Base-by-base conservation (phyloP, 192 early-diverging fungal species). In the Phycomyces blakesleeanus region DNA sequence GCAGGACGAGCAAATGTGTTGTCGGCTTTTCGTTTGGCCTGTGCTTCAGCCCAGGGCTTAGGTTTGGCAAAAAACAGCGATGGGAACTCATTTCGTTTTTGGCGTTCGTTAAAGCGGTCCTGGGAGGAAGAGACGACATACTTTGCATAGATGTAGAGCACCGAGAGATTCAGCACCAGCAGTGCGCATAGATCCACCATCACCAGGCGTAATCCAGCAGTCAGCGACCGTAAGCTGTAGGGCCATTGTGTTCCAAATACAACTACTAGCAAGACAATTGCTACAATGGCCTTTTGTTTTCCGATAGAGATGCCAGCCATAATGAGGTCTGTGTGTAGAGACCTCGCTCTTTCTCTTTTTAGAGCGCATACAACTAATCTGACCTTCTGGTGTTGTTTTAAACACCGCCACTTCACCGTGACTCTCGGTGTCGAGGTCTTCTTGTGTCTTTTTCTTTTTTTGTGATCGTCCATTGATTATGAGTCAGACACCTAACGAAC, bases 111-210 rank as follows among this genome's bases (percentile, higher is more conserved):
- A 14, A 38, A 21, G 37, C 22, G 27, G n/a, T 44, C 44, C 22
- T 51, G 63, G n/a, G 63, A 26, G 22, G 65, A 57, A 22, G 44
- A 29, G 18, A 72, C 52, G 41, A 72, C 25, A 50, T 72, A 72
- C 26, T 72, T 61, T 27, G 65, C 26, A 44, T 72, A 72, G 18
- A 66, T 65, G 44, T 66, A 66, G 11, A 72, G 59, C 3, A 72
- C 60, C 1, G 55, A 20, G n/a, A 61, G 55, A 51, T 66, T 72
- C n/a, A 72, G 55, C 11, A 54, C 37, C 4, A 66, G 38, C 21
- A 72, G 34, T 12, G 38, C 59, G n/a, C 42, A 54, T 24, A 72
- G 44, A 41, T 64, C 61, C 27, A 53, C 40, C 18, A 57, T 34
- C n/a, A 50, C 26, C 15, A 59, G 26, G 2, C 53, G 58, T 6